A percentile compares a stretch with the other conserved stretches of the same genome.
Conservation (phyloP, 805 yeast genomes). For the Spathaspora hagerdaliae region DNA sequence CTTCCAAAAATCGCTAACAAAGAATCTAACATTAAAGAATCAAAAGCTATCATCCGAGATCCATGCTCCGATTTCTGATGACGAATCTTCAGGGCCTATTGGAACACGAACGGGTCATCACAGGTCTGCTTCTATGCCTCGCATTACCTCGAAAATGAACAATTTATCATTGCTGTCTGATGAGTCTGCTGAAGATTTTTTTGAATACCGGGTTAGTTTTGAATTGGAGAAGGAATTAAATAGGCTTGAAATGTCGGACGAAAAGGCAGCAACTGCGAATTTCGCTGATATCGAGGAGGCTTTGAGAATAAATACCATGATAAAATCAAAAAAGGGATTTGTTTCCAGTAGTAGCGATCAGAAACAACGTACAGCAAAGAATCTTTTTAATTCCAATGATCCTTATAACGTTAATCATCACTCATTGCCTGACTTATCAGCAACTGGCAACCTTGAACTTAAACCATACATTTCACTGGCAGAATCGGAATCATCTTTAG, state of each 20-base stretch:
- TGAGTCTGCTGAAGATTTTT: slow-evolving; percentile 15
- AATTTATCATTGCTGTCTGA: slow-evolving; percentile 22
- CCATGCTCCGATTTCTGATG: slow-evolving; percentile 5
- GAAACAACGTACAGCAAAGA: background rate
- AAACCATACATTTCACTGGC: slow-evolving; percentile 15
- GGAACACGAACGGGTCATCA: background rate
- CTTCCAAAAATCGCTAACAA: slow-evolving; percentile 55
- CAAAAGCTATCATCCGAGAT: slow-evolving; percentile 24
- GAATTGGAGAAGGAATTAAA: background rate
- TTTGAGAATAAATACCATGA: slow-evolving; percentile 23
- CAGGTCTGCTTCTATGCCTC: background rate
- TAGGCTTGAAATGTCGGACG: background rate
- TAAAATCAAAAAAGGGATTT: slow-evolving; percentile 17
- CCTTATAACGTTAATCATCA: slow-evolving; percentile 14
- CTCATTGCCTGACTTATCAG: slow-evolving; percentile 30
- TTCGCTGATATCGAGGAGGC: slow-evolving; percentile 14
- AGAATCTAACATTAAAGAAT: slow-evolving; percentile 63
- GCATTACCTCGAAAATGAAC: slow-evolving; percentile 19
- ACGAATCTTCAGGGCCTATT: slow-evolving; percentile 15
- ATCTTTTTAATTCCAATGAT: background rate
- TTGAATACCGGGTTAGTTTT: too few relatives aligned
- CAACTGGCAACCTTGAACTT: slow-evolving; percentile 4
- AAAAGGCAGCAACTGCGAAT: background rate
- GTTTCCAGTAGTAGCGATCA: background rate
- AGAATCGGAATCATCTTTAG: slow-evolving; percentile 19